Evolutionary conservation across 2,329 filamentous ascomycete species (phyloP), one percentile per base, ranked within the genome.

Genomic region (Hortaea werneckii): DNA sequence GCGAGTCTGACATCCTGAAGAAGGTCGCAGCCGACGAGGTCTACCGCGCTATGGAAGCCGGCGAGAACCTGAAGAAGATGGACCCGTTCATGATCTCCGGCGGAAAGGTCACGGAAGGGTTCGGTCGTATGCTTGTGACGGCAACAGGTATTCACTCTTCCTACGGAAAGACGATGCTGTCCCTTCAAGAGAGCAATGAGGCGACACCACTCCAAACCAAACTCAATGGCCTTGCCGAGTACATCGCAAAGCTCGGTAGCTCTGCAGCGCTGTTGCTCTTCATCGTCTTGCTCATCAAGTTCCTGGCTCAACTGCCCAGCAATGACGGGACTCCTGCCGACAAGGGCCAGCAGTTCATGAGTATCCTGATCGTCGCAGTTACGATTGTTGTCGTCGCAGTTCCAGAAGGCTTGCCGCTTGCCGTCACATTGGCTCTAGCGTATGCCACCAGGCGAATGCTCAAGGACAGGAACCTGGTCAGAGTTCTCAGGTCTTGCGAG

Each of bases 21-120:
- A 89, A 89, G 65, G 74, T 70, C 1, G 62, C 76, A 2, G 81
- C 74, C 2, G 76, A 79, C 28, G 80, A 84, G 26, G 85, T 86
- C 13, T 81, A 76, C 60, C 73, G 73, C 30, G 73, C 78, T 3
- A 81, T 84, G 51, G 75, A 82, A 50, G 79, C 77, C 41, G 71
- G 78, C 48, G 72, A 80, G 43, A 71, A 71, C 11, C 66, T 82
- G 30, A 73, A 74, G 68, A 87, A 87, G 57, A 68, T 83, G 50
- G 85, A 89, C 55, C 85, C 85, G 0, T 90, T 90, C 63, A 87
- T 95, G 57, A 85, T 94, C 54, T 95, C 88, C 29, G 89, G 85
- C 40, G 82, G 82, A 2, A 87, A 87, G 54, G 80, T 90, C 8
- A 79, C 80, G 0, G 83, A 87, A 57, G 85, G 85, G 45, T 74